A percentile compares a stretch with the other conserved stretches of the same genome.
Conservation (phyloP, 495 filamentous ascomycete genomes). For the Penicillium crystallinum region DNA sequence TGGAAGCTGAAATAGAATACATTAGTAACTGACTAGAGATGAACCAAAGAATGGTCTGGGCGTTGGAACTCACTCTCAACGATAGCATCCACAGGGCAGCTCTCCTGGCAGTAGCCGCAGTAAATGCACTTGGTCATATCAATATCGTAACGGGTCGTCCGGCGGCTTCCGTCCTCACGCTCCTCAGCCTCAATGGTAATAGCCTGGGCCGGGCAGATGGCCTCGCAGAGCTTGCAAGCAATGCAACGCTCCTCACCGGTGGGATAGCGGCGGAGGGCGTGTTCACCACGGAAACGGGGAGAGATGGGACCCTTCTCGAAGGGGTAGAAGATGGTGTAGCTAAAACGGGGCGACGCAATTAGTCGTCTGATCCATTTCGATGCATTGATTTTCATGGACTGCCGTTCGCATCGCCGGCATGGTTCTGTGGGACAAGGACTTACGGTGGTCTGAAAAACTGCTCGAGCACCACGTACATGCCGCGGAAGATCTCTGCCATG, state of each 20-base stretch:
- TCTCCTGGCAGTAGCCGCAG: conserved; percentile 98
- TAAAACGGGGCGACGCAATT: conserved; percentile 26
- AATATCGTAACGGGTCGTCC: conserved; percentile 97
- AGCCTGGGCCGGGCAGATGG: conserved; percentile 92
- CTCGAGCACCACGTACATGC: conserved; percentile 97
- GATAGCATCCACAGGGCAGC: conserved; percentile 96
- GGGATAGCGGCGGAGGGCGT: conserved; percentile 90
- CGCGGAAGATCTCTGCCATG: conserved; percentile 87
- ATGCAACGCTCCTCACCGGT: conserved; percentile 98
- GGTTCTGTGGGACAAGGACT: conserved; percentile 39
- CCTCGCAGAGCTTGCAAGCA: conserved; percentile 98
- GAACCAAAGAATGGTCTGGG: neutral
- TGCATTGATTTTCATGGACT: neutral
- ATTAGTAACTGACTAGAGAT: conserved; percentile 16
- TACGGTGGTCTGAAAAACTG: conserved; percentile 97
- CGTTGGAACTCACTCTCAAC: conserved; percentile 64
- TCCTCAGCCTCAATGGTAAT: conserved; percentile 99
- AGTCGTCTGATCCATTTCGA: conserved; percentile 1
- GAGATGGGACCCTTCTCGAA: conserved; percentile 99
- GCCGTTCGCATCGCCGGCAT: neutral
- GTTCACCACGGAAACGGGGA: conserved; percentile 94
- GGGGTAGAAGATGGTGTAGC: conserved; percentile 97
- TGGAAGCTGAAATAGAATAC: conserved; percentile 53
- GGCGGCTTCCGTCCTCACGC: conserved; percentile 86
- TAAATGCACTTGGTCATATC: conserved; percentile 99